Evolutionary conservation across 1,284 basidiomycete species (phyloP).

Genomic region (Testicularia cyperi): DNA sequence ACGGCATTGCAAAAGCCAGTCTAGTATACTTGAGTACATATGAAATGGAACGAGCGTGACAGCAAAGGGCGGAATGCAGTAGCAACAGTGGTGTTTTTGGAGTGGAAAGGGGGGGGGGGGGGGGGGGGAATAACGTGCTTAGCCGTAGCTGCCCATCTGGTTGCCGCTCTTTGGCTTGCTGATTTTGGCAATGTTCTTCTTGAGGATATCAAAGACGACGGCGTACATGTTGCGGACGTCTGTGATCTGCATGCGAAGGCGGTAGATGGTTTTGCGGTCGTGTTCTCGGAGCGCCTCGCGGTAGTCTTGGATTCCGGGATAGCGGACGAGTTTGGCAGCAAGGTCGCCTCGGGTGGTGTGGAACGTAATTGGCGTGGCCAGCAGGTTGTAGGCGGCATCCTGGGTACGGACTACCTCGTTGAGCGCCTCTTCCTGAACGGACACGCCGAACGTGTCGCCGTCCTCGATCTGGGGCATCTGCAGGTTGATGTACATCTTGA

Average conservation of each 20-base stretch:
- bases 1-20: no score
- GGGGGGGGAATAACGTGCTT: not conserved
- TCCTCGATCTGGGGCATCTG: conserved; percentile 44
- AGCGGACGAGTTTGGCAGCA: conserved; percentile 30
- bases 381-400: conserved; percentile 33
- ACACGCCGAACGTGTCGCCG: conserved; percentile 41
- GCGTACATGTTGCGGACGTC: conserved; percentile 40
- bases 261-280: conserved; percentile 26
- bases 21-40: no score
- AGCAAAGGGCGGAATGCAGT: no score
- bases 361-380: conserved; percentile 30
- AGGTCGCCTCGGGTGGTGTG: conserved; percentile 26
- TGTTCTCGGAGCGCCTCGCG: conserved; percentile 25
- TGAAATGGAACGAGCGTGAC: no score
- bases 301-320: conserved; percentile 29
- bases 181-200: conserved; percentile 40
- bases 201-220: conserved; percentile 34
- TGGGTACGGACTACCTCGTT: conserved; percentile 39
- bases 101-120: not conserved
- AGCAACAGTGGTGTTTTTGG: no score
- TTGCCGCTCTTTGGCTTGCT: conserved; percentile 41
- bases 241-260: conserved; percentile 34
- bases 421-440: conserved; percentile 41
- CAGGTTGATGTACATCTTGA: conserved; percentile 46
- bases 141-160: conserved; percentile 37